phyloP scores from a whole-genome alignment of 2,329 filamentous ascomycete species.

The Arthroderma sp. region DNA sequence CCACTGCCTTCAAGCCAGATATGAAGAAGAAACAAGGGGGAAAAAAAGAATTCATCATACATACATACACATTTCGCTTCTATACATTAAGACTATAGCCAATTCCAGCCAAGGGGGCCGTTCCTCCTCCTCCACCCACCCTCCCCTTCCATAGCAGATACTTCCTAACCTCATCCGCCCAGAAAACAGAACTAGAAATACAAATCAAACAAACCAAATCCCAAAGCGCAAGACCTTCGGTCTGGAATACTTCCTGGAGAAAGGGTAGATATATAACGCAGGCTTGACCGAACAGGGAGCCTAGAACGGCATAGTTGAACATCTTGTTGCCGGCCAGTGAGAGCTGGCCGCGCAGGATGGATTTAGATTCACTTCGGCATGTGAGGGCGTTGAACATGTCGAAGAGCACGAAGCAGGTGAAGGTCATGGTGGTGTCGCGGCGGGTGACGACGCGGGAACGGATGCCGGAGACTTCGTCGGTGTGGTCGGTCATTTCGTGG shows the following conservation, averaged over 20 bases:
- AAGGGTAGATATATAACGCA: constrained; percentile 91
- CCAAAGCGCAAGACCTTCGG: constrained; percentile 61
- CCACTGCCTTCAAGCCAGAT: neutral
- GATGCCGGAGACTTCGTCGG: constrained; percentile 27
- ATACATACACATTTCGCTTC: constrained; percentile 1
- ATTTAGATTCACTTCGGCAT: constrained; percentile 84
- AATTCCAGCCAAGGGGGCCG: constrained; percentile 7
- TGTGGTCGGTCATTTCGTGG: constrained; percentile 75
- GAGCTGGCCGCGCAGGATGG: constrained; percentile 72
- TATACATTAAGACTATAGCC: constrained; percentile 32
- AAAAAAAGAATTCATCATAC: neutral
- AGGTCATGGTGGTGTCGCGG: constrained; percentile 97
- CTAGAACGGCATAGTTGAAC: constrained; percentile 90
- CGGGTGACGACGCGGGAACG: constrained; percentile 58
- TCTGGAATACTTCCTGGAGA: constrained; percentile 90
- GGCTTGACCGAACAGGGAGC: constrained; percentile 72
- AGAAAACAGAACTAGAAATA: constrained; percentile 83
- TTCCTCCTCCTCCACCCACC: constrained; percentile 15
- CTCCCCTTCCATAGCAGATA: constrained; percentile 33
- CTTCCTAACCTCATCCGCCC: constrained; percentile 85
- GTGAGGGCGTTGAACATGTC: constrained; percentile 99
- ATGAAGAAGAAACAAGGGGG: neutral
- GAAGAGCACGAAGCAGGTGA: constrained; percentile 96
- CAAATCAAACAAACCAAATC: constrained; percentile 62
- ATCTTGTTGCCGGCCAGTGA: constrained; percentile 74